A percentile compares a stretch with the other conserved stretches of the same genome.
Conservation (phyloP, 768 basidiomycete species). For the Obba rivulosa region DNA sequence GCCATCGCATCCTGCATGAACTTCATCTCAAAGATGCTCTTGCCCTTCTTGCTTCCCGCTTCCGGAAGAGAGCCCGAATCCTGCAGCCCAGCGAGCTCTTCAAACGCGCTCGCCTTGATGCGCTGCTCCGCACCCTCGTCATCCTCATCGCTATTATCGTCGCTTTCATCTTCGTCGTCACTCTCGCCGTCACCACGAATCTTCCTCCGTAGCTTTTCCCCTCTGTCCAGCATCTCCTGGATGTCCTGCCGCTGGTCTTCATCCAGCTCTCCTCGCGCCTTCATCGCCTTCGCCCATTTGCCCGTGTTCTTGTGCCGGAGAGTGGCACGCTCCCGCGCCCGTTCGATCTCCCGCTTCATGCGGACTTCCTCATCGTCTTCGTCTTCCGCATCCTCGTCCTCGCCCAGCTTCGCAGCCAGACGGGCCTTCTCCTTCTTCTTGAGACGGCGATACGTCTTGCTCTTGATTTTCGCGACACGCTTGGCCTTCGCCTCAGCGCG, state of each 20-base stretch:
- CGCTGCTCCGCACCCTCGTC: conserved; percentile 36
- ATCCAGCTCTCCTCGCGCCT: conserved; percentile 61
- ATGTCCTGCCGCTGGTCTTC: conserved; percentile 63
- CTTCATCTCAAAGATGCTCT: conserved; percentile 91
- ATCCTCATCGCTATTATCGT: conserved; percentile 26
- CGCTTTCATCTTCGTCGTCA: conserved; percentile 47
- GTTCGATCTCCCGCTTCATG: conserved; percentile 67
- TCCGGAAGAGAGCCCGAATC: conserved; percentile 22
- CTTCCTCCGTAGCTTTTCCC: conserved; percentile 72
- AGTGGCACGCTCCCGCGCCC: conserved; percentile 88
- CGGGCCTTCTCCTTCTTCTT: conserved; percentile 74
- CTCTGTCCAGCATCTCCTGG: conserved; percentile 78
- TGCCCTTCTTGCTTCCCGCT: conserved; percentile 38
- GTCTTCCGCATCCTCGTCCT: conserved; percentile 47
- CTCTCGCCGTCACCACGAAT: conserved; percentile 65
- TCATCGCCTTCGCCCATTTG: conserved; percentile 81
- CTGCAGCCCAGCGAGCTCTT: conserved; percentile 58
- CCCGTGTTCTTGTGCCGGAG: conserved; percentile 83
- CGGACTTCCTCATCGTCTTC: conserved; percentile 41
- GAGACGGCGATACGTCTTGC: conserved; percentile 84
- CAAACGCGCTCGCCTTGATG: conserved; percentile 67
- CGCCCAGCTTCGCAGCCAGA: conserved; percentile 40
- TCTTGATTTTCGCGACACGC: conserved; percentile 92
- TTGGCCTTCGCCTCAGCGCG: conserved; percentile 88
- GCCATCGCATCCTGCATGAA: conserved; percentile 95